Evolutionary conservation across 495 filamentous ascomycete genomes (phyloP), one percentile per base, ranked within the genome.

Genomic region (Neurospora pannonica): DNA sequence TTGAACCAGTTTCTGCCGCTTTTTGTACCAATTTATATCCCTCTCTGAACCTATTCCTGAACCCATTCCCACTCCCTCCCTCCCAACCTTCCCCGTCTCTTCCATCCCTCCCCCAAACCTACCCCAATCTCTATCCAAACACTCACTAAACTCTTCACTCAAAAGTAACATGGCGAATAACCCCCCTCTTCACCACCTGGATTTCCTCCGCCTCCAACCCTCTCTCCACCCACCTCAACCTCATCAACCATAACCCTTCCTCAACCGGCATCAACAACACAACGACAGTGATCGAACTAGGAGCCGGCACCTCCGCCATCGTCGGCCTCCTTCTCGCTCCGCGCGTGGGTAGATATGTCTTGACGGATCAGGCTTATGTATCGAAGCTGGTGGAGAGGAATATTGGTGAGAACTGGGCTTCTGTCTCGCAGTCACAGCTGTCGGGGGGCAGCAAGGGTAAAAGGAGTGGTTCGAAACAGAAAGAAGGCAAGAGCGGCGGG

Each of bases 361-460:
- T 94, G 42, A 97, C 94, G 6, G 96, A 99, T 80, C 95, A 98
- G 78, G 85, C 90, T 70, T 98, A 98, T 80, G 92, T 97, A 0
- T 84, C 90, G 36, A 91, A 89, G 73, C 83, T 94, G 0, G 84
- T 97, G 36, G 87, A 89, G 74, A 87, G 89, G 77, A 99, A 99
- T 78, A 80, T 99, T 2, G 79, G 85, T 5, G 88, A 88, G 38
- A 98, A 97, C 77, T 10, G 28, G 36, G 8, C 3, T 7, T n/a
- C n/a, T n/a, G n/a, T n/a, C n/a, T n/a, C n/a, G n/a, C n/a, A n/a
- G n/a, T n/a, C n/a, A n/a, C n/a, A n/a, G n/a, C n/a, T n/a, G n/a
- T n/a, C n/a, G n/a, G n/a, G n/a, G n/a, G n/a, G n/a, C n/a, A n/a
- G n/a, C n/a, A n/a, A n/a, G n/a, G n/a, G n/a, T n/a, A n/a, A n/a